phyloP scores from a whole-genome alignment of 1,284 basidiomycete genomes.

The Schizophyllum commune region DNA sequence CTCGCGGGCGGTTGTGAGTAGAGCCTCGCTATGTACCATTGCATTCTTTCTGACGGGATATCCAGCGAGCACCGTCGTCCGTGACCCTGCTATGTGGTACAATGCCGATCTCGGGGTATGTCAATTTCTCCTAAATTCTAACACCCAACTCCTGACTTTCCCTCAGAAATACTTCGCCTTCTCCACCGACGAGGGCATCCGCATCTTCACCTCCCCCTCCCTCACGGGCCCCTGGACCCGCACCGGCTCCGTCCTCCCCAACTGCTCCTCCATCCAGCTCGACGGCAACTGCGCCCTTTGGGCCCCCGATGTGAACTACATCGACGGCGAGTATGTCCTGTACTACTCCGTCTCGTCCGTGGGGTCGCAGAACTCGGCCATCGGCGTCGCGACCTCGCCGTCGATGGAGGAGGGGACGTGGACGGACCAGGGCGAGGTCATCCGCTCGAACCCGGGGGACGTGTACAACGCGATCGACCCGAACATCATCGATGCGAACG shows the following conservation, averaged over 20 bases:
- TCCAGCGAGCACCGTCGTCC: not conserved
- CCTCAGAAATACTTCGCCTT: not conserved
- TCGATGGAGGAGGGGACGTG: slow-evolving; percentile 25
- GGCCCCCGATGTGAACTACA: slow-evolving; percentile 10
- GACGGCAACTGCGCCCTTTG: not conserved
- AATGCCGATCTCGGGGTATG: not conserved
- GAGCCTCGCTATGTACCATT: not conserved
- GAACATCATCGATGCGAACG: slow-evolving; percentile 7
- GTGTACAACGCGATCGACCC: slow-evolving; percentile 20
- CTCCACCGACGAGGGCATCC: not conserved
- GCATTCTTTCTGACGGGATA: not conserved
- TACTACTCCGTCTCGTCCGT: slow-evolving; percentile 26
- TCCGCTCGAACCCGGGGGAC: slow-evolving; percentile 19
- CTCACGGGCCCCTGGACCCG: not conserved
- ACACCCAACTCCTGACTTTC: no score
- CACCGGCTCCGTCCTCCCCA: not conserved
- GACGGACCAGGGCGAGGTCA: slow-evolving; percentile 25
- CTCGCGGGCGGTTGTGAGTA: not conserved
- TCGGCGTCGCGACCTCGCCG: slow-evolving; percentile 24
- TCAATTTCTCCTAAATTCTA: no score
- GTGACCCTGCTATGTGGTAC: not conserved
- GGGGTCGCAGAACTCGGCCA: slow-evolving; percentile 23
- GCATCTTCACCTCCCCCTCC: not conserved
- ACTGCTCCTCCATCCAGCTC: not conserved
- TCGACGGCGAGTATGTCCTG: slow-evolving; percentile 15